Percentiles rank a stretch among this genome's conserved stretches.
Conservation (phyloP, 1,139 yeast species). For the Sugiyamaella xylanicola region DNA sequence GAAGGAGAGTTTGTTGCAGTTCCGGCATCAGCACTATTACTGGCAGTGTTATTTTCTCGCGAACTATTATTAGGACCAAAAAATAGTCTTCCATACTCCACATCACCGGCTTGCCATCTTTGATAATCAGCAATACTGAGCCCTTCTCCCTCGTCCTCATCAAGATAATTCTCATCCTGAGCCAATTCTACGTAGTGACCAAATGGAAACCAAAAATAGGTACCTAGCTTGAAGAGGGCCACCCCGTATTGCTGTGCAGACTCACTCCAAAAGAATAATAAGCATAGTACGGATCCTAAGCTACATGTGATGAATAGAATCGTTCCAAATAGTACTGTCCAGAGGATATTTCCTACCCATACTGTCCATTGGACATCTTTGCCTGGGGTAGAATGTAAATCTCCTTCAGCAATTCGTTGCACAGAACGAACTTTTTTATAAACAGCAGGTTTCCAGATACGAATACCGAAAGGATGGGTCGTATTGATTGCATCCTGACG, state of each 20-base stretch:
- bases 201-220: conserved; percentile 78
- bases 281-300: conserved; percentile 51
- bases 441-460: conserved; percentile 97
- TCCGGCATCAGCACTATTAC: not conserved
- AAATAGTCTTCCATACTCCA: conserved; percentile 60
- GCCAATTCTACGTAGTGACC: conserved; percentile 83
- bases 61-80: conserved; percentile 57
- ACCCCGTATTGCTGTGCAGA: conserved; percentile 60
- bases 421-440: conserved; percentile 93
- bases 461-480: conserved; percentile 97
- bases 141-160: conserved; percentile 90
- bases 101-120: conserved; percentile 80
- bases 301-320: conserved; percentile 60
- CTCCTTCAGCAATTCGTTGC: conserved; percentile 88
- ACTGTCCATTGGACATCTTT: conserved; percentile 64
- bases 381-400: conserved; percentile 77
- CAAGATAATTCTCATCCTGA: conserved; percentile 76
- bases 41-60: conserved; percentile 6
- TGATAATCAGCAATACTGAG: conserved; percentile 81
- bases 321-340: conserved; percentile 76
- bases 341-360: conserved; percentile 67
- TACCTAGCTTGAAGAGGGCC: conserved; percentile 63
- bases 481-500: conserved; percentile 95
- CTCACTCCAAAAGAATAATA: conserved; percentile 40
- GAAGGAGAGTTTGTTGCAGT: conserved; percentile 3